Percentiles rank a stretch among this genome's conserved stretches.
phyloP scores from a whole-genome alignment of 2,329 filamentous ascomycete species.

The Penicillium sp. region DNA sequence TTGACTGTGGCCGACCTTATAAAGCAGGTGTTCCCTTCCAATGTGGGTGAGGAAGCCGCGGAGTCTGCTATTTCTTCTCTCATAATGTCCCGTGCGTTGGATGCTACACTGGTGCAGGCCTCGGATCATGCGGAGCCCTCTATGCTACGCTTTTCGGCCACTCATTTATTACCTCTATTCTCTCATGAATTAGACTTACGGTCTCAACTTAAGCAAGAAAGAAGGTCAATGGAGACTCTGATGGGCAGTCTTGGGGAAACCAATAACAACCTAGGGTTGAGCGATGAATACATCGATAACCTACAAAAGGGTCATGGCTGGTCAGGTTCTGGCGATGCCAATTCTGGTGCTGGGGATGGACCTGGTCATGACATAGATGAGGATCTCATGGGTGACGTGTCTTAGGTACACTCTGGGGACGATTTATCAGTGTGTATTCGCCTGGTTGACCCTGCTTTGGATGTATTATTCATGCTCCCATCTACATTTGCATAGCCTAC shows the following conservation, averaged over 20 bases:
- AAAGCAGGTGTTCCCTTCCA: conserved; percentile 31
- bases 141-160: conserved; percentile 53
- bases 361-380: conserved; percentile 35
- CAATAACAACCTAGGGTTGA: conserved; percentile 55
- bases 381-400: conserved; percentile 40
- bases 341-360: conserved; percentile 7
- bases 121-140: conserved; percentile 38
- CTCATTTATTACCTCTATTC: conserved; percentile 31
- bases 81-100: conserved; percentile 50
- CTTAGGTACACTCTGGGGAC: conserved; percentile 13
- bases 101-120: conserved; percentile 49
- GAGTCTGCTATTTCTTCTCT: conserved; percentile 42
- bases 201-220: conserved; percentile 49
- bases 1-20: conserved; percentile 53
- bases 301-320: conserved; percentile 48
- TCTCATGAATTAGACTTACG: conserved; percentile 37
- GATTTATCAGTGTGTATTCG: too few relatives aligned
- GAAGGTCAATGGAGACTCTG: conserved; percentile 49
- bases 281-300: conserved; percentile 57
- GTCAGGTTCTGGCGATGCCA: conserved; percentile 21
- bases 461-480: background rate
- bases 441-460: background rate
- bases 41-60: conserved; percentile 25
- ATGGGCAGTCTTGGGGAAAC: conserved; percentile 52
- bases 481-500: too few relatives aligned